Evolutionary conservation across 2,329 filamentous ascomycete species (phyloP), one percentile per base, ranked within the genome.

Genomic region (Stachybotrys echinatus): DNA sequence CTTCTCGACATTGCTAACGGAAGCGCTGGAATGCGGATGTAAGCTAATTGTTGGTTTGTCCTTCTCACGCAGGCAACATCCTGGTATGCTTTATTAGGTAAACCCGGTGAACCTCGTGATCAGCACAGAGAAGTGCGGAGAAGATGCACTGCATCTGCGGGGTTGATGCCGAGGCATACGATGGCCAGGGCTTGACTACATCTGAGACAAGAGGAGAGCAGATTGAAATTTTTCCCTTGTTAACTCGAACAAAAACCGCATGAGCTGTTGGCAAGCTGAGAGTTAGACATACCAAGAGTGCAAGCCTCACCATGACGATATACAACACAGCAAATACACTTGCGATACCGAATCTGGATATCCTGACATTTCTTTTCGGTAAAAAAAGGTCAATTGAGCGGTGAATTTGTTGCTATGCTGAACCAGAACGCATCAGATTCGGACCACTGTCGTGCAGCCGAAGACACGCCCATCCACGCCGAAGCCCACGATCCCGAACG

Each of bases 401-500:
- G n/a, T n/a, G n/a, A n/a, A 37, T 27, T 23, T 37, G 23, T 27
- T 34, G 12, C 40, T 18, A 23, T 20, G 37, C 38, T n/a, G 10
- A 44, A 45, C 47, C 43, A 18, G 6, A 40, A 19, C 8, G 44
- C 12, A 18, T 42, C 45, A 73, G 73, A 75, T 17, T 70, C 63
- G 17, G 52, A 67, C 23, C 52, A 61, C 4, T 63, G 61, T 39
- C 54, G 52, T 1, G 60, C 65, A 12, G 58, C 72, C 20, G 74
- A 80, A 43, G 70, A 80, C 47, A 78, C 75, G 0, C 57, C 76
- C 3, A 64, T 86, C 4, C 80, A 85, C 59, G 70, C 74, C 42
- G 80, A 83, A 55, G 82, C 83, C 1, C 71, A 73, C 6, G 69
- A 84, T 46, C 78, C 81, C 0, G 67, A 66, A n/a, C 72, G 76